Evolutionary conservation across 1,284 basidiomycete genomes (phyloP).

Genomic region (Puccinia triticina): DNA sequence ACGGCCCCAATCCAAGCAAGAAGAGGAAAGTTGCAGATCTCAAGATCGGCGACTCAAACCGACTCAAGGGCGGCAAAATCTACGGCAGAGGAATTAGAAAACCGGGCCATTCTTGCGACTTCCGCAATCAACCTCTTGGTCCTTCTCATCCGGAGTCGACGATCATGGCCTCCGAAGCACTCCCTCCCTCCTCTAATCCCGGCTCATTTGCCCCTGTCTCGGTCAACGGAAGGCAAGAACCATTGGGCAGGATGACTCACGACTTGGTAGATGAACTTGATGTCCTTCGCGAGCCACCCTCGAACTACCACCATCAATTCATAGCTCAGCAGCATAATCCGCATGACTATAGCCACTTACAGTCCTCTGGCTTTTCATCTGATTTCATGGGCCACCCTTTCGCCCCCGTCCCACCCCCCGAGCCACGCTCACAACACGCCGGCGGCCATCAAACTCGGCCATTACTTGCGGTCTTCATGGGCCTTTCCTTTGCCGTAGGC

Average conservation of each 20-base stretch:
- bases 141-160: background rate
- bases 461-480: slow-evolving; percentile 46
- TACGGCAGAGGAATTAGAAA: slow-evolving; percentile 6
- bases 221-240: background rate
- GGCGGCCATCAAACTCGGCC: slow-evolving; percentile 9
- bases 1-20: slow-evolving; percentile 27
- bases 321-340: background rate
- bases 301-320: slow-evolving; percentile 30
- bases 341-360: slow-evolving; percentile 28
- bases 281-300: slow-evolving; percentile 17
- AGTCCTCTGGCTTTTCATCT: slow-evolving; percentile 28
- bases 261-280: slow-evolving; percentile 43
- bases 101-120: background rate
- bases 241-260: slow-evolving; percentile 22
- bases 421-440: slow-evolving; percentile 7
- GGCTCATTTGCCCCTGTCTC: slow-evolving; percentile 3
- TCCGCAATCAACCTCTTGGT: slow-evolving; percentile 6
- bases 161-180: slow-evolving; percentile 20
- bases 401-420: slow-evolving; percentile 27
- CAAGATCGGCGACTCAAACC: background rate
- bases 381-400: slow-evolving; percentile 44
- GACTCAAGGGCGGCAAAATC: background rate
- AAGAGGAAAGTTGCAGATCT: slow-evolving; percentile 37
- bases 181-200: slow-evolving; percentile 23
- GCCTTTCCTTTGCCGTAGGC: slow-evolving; percentile 46